These are phyloP conservation scores for Diaporthe sp. DNA, from an alignment of 2,329 filamentous ascomycete species.

Conservation along the genomic window DNA sequence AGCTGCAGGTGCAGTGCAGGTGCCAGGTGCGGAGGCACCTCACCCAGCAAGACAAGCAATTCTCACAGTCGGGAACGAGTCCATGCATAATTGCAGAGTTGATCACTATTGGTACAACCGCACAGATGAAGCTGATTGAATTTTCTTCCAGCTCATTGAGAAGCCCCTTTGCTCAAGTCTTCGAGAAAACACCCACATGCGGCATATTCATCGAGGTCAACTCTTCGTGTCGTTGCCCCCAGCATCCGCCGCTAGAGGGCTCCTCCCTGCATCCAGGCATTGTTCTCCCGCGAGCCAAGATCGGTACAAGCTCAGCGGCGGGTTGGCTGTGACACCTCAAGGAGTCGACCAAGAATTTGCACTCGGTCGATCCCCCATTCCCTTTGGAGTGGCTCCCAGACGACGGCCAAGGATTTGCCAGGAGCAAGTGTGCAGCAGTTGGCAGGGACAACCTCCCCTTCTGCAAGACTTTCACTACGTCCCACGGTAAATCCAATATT, in stretches of 20 bases:
- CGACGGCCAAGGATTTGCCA: neutral
- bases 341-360: neutral
- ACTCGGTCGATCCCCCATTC: slow-evolving; percentile 12
- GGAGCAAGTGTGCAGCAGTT: neutral
- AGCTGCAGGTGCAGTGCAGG: slow-evolving; percentile 39
- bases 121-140: neutral
- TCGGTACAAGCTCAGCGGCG: neutral
- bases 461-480: neutral
- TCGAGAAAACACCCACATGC: neutral
- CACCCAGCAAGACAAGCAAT: slow-evolving; percentile 37
- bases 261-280: neutral
- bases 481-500: neutral
- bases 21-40: slow-evolving; percentile 35
- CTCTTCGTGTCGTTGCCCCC: neutral
- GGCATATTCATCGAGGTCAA: neutral
- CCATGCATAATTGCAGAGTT: slow-evolving; percentile 36
- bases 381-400: neutral
- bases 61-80: slow-evolving; percentile 28
- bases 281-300: slow-evolving; percentile 16
- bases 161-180: neutral
- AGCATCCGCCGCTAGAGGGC: neutral
- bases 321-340: neutral
- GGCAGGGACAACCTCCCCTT: neutral
- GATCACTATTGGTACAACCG: slow-evolving; percentile 3
- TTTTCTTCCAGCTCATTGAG: neutral